phyloP scores from a whole-genome alignment of 2,329 filamentous ascomycete species.

The Cercospora sojina region DNA sequence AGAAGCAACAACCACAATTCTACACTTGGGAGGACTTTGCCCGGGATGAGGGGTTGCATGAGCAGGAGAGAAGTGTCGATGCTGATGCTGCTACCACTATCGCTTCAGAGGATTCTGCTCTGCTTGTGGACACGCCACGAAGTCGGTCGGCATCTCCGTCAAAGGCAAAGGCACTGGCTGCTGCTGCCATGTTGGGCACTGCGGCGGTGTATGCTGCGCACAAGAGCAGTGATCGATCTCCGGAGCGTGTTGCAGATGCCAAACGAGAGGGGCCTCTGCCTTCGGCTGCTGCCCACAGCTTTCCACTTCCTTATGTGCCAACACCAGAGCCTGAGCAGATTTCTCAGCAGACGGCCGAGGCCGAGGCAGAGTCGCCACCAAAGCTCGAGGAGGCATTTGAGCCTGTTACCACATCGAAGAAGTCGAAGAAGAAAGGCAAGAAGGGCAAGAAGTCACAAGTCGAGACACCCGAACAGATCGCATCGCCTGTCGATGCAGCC shows the following conservation, averaged over 20 bases:
- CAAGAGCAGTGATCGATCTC: constrained; percentile 18
- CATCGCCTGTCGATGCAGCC: background rate
- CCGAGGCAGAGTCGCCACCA: background rate
- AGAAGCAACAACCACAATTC: constrained; percentile 37
- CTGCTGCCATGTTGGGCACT: constrained; percentile 33
- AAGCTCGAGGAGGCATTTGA: constrained; percentile 4
- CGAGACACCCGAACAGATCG: constrained; percentile 2
- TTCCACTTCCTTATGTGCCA: constrained; percentile 18
- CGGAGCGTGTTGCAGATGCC: constrained; percentile 9
- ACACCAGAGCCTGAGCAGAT: background rate
- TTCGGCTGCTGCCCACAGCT: constrained; percentile 11
- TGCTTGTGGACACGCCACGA: background rate
- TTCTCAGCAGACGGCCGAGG: background rate
- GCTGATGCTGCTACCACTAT: background rate
- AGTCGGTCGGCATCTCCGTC: constrained; percentile 21
- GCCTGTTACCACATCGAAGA: constrained; percentile 21
- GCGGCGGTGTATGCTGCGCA: constrained; percentile 31
- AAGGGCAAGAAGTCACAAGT: constrained; percentile 29
- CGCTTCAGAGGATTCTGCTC: background rate
- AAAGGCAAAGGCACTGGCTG: constrained; percentile 26
- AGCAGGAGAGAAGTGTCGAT: constrained; percentile 10
- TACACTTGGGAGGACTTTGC: constrained; percentile 42
- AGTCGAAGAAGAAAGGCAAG: constrained; percentile 31
- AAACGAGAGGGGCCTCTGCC: background rate
- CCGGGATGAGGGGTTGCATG: constrained; percentile 35